Evolutionary conservation across 2,329 filamentous ascomycete species (phyloP).

Genomic region (Diaporthe ampelina): DNA sequence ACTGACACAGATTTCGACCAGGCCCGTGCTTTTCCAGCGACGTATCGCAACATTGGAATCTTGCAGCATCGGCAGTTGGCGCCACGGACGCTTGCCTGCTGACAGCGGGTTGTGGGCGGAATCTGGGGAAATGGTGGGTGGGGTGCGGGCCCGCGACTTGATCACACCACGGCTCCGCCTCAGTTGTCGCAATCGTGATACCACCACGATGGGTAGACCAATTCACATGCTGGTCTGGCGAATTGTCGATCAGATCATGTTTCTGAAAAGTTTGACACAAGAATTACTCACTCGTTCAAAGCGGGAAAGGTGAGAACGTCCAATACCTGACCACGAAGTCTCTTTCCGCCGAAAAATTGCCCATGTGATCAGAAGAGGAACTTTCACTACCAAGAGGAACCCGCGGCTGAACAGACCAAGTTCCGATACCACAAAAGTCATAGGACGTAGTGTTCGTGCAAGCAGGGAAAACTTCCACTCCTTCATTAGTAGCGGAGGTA

Average conservation of each 20-base stretch:
- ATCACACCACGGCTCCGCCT: not conserved
- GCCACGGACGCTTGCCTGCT: not conserved
- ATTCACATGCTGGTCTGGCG: not conserved
- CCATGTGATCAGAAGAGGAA: too few species aligned
- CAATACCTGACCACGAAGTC: too few species aligned
- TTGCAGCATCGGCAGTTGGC: not conserved
- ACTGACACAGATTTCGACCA: not conserved
- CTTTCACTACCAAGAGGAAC: too few species aligned
- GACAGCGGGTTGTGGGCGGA: not conserved
- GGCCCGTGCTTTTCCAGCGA: not conserved
- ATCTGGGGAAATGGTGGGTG: conserved; percentile 17
- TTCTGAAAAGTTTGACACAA: not conserved
- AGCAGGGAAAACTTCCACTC: too few species aligned
- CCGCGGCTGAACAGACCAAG: not conserved
- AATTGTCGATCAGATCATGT: not conserved
- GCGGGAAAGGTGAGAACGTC: not conserved
- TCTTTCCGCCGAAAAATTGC: too few species aligned
- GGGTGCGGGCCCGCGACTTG: not conserved
- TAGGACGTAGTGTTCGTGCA: not conserved
- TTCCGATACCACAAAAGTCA: not conserved
- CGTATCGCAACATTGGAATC: not conserved
- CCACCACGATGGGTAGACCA: not conserved
- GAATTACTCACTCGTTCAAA: not conserved
- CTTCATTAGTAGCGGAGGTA: too few species aligned
- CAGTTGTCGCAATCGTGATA: not conserved